Conservation (phyloP, 176 grass and related monocot genomes). For the Panicum miliaceum region DNA sequence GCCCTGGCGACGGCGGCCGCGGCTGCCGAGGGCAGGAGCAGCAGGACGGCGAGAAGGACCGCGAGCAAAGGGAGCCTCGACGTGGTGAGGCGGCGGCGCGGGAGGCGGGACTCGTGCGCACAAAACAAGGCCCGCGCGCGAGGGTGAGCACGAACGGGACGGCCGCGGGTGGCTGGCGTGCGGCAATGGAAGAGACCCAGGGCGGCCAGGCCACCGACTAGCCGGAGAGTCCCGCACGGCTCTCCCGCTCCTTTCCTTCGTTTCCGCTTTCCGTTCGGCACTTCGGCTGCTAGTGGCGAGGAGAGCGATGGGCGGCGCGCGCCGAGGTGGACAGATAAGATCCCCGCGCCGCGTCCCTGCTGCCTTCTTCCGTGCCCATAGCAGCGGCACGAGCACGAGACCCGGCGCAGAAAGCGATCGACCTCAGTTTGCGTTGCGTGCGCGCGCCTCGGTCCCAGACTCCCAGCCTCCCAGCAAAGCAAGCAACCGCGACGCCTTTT, state of each 20-base stretch:
- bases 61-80: too few species aligned
- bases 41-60: too few species aligned
- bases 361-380: background rate
- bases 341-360: background rate
- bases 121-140: too few species aligned
- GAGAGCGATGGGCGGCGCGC: background rate
- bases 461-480: background rate
- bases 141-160: too few species aligned
- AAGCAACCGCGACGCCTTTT: background rate
- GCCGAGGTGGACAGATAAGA: conserved; percentile 11
- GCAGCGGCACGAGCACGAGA: background rate
- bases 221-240: conserved; percentile 9
- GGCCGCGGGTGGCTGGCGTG: too few species aligned
- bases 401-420: background rate
- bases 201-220: background rate
- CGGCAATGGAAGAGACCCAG: too few species aligned
- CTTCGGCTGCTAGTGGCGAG: too few species aligned
- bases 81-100: too few species aligned
- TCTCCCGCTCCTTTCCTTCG: background rate
- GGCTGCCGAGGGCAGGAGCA: too few species aligned
- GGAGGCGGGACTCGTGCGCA: too few species aligned
- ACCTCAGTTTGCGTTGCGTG: background rate
- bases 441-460: background rate
- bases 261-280: too few species aligned
- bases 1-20: too few species aligned